Percentiles rank a stretch among this genome's conserved stretches.
Conservation (phyloP, 768 basidiomycete genomes). For the Suillus weaverae region DNA sequence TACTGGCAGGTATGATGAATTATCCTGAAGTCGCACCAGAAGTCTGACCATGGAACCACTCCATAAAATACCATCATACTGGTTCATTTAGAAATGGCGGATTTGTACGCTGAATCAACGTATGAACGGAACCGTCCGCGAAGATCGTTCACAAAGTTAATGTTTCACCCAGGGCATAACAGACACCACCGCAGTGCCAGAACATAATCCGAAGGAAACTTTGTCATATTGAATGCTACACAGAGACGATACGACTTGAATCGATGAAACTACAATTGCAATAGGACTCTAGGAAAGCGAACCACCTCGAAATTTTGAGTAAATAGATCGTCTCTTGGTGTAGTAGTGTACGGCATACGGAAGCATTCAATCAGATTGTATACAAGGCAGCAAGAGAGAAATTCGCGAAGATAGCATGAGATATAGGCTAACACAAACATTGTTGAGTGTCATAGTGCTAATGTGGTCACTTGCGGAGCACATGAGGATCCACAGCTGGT, state of each 20-base stretch:
- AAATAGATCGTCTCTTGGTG: not conserved
- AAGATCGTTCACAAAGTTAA: not conserved
- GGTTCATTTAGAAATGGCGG: too few species aligned
- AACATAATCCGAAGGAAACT: slow-evolving; percentile 9
- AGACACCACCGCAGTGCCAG: too few species aligned
- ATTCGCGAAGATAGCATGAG: not conserved
- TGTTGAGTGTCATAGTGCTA: not conserved
- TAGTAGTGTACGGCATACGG: not conserved
- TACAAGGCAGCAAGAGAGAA: not conserved
- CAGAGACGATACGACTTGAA: not conserved
- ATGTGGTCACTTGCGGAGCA: slow-evolving; percentile 32
- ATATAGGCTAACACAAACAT: not conserved
- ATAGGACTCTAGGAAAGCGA: not conserved
- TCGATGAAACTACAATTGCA: not conserved
- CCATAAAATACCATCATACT: too few species aligned
- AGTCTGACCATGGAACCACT: slow-evolving; percentile 20
- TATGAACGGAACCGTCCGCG: not conserved
- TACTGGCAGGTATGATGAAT: not conserved
- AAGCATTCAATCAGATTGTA: not conserved
- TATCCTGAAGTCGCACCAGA: not conserved
- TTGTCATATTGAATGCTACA: not conserved
- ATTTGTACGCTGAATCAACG: not conserved
- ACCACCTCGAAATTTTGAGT: not conserved
- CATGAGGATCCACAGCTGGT: slow-evolving; percentile 55
- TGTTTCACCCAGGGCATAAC: not conserved